Evolutionary conservation across 768 basidiomycete species (phyloP).

Genomic region (Auriscalpium orientale): DNA sequence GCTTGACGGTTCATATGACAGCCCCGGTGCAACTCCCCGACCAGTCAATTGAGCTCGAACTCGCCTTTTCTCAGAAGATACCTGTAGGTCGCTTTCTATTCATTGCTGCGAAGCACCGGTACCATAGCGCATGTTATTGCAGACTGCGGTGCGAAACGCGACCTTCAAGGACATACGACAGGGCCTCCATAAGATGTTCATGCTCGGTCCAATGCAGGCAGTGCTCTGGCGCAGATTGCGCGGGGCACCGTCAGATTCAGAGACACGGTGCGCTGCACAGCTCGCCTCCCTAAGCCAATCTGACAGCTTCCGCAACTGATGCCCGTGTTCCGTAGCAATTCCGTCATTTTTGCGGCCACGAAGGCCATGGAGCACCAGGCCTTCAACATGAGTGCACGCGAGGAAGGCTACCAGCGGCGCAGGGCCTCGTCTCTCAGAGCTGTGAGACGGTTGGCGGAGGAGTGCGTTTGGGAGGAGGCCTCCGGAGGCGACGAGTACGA

Average conservation of each 20-base stretch:
- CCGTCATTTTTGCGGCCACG: neutral
- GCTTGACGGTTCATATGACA: too few relatives aligned
- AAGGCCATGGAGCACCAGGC: neutral
- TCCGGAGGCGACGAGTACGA: neutral
- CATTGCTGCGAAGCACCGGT: neutral
- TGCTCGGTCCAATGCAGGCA: neutral
- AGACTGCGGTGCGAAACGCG: neutral
- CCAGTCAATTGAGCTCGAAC: conserved; percentile 29
- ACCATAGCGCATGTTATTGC: neutral
- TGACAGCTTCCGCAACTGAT: neutral
- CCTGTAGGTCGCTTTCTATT: conserved; percentile 20
- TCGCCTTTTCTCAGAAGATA: conserved; percentile 32
- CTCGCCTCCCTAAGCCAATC: too few relatives aligned
- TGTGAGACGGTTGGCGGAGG: neutral
- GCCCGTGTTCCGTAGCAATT: neutral
- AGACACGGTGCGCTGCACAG: neutral
- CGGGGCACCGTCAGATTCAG: neutral
- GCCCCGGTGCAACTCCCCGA: conserved; percentile 19
- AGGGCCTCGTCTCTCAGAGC: neutral
- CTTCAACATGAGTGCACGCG: neutral
- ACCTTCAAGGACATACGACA: neutral
- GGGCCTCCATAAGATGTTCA: neutral
- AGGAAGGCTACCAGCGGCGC: neutral
- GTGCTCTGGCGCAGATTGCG: neutral
- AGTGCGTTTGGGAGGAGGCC: neutral